Evolutionary conservation across 176 grass and related monocot species (phyloP).

Genomic region (Thalia dealbata): DNA sequence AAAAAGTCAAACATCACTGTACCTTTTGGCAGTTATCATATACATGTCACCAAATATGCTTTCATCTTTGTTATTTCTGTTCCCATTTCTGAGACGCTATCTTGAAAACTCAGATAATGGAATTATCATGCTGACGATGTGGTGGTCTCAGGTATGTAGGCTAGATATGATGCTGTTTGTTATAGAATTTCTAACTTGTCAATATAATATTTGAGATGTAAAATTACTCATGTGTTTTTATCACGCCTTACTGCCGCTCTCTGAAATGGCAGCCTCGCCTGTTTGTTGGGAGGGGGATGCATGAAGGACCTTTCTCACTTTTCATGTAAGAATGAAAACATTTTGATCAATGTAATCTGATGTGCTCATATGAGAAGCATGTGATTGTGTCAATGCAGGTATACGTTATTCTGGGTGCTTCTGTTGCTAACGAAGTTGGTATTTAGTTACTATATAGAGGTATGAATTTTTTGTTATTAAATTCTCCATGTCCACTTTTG

Average conservation of each 20-base stretch:
- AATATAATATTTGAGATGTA: neutral
- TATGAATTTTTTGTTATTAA: slow-evolving; percentile 14
- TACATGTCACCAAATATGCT: slow-evolving; percentile 77
- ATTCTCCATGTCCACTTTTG: neutral
- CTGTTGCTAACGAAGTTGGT: slow-evolving; percentile 73
- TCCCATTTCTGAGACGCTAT: slow-evolving; percentile 54
- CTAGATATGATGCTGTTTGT: neutral
- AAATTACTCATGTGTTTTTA: neutral
- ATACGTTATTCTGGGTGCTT: slow-evolving; percentile 82
- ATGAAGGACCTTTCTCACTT: slow-evolving; percentile 86
- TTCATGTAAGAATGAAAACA: slow-evolving; percentile 58
- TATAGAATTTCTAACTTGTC: neutral
- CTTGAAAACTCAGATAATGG: slow-evolving; percentile 68
- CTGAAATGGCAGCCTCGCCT: slow-evolving; percentile 53
- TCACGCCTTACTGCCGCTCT: neutral
- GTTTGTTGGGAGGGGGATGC: slow-evolving; percentile 94
- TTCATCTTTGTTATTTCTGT: slow-evolving; percentile 50
- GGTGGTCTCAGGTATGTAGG: slow-evolving; percentile 88
- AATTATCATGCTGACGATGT: slow-evolving; percentile 70
- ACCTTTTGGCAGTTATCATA: slow-evolving; percentile 53
- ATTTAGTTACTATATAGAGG: slow-evolving; percentile 95
- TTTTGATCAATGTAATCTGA: neutral
- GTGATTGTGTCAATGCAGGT: slow-evolving; percentile 38
- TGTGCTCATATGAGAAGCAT: neutral
- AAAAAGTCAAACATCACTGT: slow-evolving; percentile 56